A percentile compares a stretch with the other conserved stretches of the same genome.
phyloP scores from a whole-genome alignment of 306 rosid genomes.

The Citrullus mucosospermus region DNA sequence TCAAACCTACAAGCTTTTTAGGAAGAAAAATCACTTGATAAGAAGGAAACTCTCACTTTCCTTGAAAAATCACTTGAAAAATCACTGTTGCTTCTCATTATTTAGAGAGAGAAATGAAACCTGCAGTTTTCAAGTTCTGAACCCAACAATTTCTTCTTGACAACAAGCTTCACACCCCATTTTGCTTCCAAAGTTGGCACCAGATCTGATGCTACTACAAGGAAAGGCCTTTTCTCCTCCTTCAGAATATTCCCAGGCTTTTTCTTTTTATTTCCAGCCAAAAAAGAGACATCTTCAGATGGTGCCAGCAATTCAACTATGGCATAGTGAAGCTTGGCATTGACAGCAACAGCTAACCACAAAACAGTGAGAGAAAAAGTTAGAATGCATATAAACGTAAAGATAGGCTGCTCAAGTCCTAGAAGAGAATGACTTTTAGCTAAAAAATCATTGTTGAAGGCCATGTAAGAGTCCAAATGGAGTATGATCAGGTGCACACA shows the following conservation, averaged over 20 bases:
- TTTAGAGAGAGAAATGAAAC: conserved; percentile 21
- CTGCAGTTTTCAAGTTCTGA: conserved; percentile 91
- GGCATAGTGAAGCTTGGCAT: conserved; percentile 83
- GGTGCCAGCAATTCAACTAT: conserved; percentile 56
- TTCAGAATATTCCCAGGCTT: conserved; percentile 55
- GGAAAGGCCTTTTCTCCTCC: conserved; percentile 60
- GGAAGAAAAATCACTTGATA: not conserved
- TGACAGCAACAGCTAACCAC: conserved; percentile 85
- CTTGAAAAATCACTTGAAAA: too few species aligned
- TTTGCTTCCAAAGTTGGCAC: conserved; percentile 78
- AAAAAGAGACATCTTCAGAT: conserved; percentile 30
- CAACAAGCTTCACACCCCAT: conserved; percentile 66
- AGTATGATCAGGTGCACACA: not conserved
- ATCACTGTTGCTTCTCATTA: not conserved
- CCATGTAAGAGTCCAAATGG: not conserved
- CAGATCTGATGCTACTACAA: conserved; percentile 81
- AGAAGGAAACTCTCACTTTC: not conserved
- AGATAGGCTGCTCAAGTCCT: not conserved
- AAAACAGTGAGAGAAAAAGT: conserved; percentile 1
- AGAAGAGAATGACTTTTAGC: not conserved
- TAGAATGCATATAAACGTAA: not conserved
- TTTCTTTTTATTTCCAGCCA: conserved; percentile 43
- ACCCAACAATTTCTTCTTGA: conserved; percentile 53
- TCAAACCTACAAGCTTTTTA: conserved; percentile 56
- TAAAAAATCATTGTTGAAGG: not conserved